A percentile compares a stretch with the other conserved stretches of the same genome.
Conservation (phyloP, 257 asterid species). For the Primulina tabacum region DNA sequence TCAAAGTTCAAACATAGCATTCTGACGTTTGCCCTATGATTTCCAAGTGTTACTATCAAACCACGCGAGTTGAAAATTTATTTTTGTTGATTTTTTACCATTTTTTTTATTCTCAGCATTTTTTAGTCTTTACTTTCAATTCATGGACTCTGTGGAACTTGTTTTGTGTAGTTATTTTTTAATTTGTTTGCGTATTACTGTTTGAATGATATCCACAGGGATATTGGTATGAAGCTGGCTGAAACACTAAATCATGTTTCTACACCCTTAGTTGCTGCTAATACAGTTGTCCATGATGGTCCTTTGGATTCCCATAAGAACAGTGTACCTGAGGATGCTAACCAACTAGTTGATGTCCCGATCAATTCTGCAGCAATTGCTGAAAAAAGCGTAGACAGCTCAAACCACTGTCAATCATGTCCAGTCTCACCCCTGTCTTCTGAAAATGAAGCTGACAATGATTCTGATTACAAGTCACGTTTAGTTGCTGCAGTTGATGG, state of each 20-base stretch:
- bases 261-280: slow-evolving; percentile 35
- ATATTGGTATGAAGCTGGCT: slow-evolving; percentile 48
- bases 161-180: slow-evolving; percentile 18
- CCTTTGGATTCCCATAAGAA: slow-evolving; percentile 20
- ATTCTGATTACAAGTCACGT: slow-evolving; percentile 63
- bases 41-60: slow-evolving; percentile 12
- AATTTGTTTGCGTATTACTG: slow-evolving; percentile 23
- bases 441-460: slow-evolving; percentile 44
- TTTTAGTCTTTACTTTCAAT: slow-evolving; percentile 3
- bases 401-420: slow-evolving; percentile 49
- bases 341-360: slow-evolving; percentile 28
- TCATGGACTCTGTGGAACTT: slow-evolving; percentile 1
- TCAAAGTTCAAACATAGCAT: not conserved
- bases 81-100: slow-evolving; percentile 3
- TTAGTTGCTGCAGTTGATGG: slow-evolving; percentile 32
- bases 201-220: slow-evolving; percentile 48
- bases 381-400: slow-evolving; percentile 43
- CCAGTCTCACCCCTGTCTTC: slow-evolving; percentile 47
- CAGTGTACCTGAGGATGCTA: slow-evolving; percentile 32
- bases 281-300: slow-evolving; percentile 28
- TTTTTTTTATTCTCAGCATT: slow-evolving; percentile 1
- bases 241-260: slow-evolving; percentile 55
- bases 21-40: slow-evolving; percentile 18
- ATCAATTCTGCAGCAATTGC: slow-evolving; percentile 31
- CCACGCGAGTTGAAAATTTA: slow-evolving; percentile 9